Percentiles rank a stretch among this genome's conserved stretches.
These are phyloP conservation scores for Globisporangium rhizosaccharum DNA, from an alignment of 352 stramenopile species.

Conservation along the genomic window DNA sequence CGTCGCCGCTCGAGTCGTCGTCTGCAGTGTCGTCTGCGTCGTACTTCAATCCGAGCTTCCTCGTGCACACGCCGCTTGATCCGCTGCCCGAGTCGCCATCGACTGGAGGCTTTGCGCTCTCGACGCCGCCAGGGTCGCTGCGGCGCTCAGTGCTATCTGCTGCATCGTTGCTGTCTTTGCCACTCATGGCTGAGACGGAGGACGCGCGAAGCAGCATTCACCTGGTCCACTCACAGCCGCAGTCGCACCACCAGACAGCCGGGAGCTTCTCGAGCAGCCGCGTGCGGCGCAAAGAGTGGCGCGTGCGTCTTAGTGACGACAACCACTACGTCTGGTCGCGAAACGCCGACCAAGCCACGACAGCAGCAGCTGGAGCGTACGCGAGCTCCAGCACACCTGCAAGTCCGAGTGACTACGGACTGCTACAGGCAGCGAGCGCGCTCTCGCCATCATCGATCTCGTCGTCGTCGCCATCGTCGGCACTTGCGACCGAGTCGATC, in stretches of 20 bases:
- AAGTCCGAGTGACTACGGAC: neutral
- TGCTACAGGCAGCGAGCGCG: constrained; percentile 8
- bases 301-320: constrained; percentile 14
- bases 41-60: constrained; percentile 11
- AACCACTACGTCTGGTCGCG: constrained; percentile 31
- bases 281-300: constrained; percentile 42
- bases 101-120: constrained; percentile 1
- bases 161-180: neutral
- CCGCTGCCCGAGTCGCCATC: constrained; percentile 15
- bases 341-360: constrained; percentile 1
- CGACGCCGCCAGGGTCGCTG: constrained; percentile 7
- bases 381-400: neutral
- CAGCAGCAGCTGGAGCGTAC: neutral
- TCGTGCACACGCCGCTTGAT: constrained; percentile 12
- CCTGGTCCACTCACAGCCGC: neutral
- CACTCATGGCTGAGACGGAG: neutral
- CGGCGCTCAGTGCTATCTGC: neutral
- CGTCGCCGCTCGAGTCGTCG: neutral
- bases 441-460: constrained; percentile 9
- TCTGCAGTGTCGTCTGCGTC: neutral
- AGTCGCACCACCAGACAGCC: neutral
- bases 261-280: constrained; percentile 7
- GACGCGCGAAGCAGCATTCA: neutral
- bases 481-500: constrained; percentile 17
- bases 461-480: constrained; percentile 2